These are phyloP conservation scores for Laetiporus sulphureus DNA, from an alignment of 1,284 basidiomycete species.

Conservation along the genomic window DNA sequence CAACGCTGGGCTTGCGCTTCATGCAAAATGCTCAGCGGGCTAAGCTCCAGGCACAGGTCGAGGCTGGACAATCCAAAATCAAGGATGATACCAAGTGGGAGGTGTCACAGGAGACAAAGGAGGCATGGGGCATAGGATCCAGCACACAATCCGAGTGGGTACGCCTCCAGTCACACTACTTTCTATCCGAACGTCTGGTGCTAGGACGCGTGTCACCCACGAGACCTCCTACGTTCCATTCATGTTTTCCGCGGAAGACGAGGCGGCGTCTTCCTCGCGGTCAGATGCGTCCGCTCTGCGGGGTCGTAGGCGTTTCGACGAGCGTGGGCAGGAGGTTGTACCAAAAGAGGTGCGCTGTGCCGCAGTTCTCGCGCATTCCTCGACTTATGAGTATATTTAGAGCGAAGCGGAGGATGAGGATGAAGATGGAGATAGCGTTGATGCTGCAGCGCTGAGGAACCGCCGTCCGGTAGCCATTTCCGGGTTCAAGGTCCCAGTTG, in stretches of 20 bases:
- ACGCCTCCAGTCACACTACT: constrained; percentile 3
- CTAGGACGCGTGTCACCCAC: constrained; percentile 34
- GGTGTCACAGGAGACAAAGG: constrained; percentile 45
- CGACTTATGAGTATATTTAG: not conserved
- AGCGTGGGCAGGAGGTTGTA: constrained; percentile 32
- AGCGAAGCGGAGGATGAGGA: not conserved
- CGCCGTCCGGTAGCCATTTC: constrained; percentile 26
- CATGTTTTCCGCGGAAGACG: constrained; percentile 40
- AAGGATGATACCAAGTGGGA: constrained; percentile 69
- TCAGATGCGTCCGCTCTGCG: constrained; percentile 25
- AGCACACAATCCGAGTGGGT: constrained; percentile 26
- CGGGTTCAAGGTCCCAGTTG: constrained; percentile 20
- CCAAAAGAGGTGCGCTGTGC: constrained; percentile 16
- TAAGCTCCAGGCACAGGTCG: constrained; percentile 43
- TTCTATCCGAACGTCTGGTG: not conserved
- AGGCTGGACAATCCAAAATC: constrained; percentile 49
- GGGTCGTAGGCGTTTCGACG: constrained; percentile 38
- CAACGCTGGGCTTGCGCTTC: constrained; percentile 63
- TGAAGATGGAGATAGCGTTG: not conserved
- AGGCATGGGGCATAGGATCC: constrained; percentile 46
- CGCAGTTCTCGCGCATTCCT: not conserved
- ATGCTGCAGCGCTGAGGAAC: not conserved
- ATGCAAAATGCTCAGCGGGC: constrained; percentile 69
- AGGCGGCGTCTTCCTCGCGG: constrained; percentile 12
- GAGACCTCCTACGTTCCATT: constrained; percentile 71